Base-by-base conservation (phyloP, 2,329 filamentous ascomycete species). In the Aciculosporium take region DNA sequence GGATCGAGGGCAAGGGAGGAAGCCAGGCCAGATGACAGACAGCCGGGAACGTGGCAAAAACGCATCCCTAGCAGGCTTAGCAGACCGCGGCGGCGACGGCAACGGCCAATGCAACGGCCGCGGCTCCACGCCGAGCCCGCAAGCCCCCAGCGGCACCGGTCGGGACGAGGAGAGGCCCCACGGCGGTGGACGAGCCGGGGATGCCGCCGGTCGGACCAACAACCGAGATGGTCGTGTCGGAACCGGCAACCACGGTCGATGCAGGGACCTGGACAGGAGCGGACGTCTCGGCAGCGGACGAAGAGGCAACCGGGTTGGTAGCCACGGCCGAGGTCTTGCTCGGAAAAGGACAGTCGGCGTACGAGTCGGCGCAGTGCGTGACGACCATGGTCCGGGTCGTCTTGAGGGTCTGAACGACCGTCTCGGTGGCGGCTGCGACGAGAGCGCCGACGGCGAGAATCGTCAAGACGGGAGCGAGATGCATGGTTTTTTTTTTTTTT, bases 401-500 rank as follows among this genome's bases (percentile, higher is more conserved):
- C 43, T 68, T 71, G 13, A 63, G 62, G 42, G 68, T 71, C 44
- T 60, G 40, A 9, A 59, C 62, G 43, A 60, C 62, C 45, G 61
- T 68, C 31, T 56, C 36, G 20, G 54, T 53, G 45, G 60, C 61
- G 46, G 56, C 53, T 38, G 59, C 58, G 37, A 64, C 57, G 42
- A 61, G 61, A 55, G 59, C 57, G 45, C 56, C 50, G 49, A 60
- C 60, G 51, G 64, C 63, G 49, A 68, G 47, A 48, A 66, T 48
- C 46, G 60, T 51, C 51, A 66, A 46, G 55, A 68, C 49, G 53
- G 54, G 56, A 48, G 65, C 57, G 61, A 66, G 61, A 52, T 62
- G 65, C 67, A 71, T 71, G 48, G 57, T 67, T 63, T 50, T 48
- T 0, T n/a, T n/a, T n/a, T n/a, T n/a, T n/a, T n/a, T 21, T 8